Conservation (phyloP, 257 asterid genomes). For the Solanum tacnaense region DNA sequence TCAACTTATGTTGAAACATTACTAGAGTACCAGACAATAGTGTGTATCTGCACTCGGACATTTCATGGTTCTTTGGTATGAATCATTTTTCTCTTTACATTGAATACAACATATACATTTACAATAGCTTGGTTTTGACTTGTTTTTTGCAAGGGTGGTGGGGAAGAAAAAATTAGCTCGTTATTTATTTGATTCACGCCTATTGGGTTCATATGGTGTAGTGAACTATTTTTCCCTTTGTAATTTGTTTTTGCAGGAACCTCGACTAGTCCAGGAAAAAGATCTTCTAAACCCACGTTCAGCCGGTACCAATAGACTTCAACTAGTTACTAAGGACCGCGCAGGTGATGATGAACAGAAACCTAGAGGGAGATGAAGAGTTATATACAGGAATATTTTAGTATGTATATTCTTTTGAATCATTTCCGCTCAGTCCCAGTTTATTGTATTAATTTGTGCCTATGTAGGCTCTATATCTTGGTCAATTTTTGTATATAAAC, state of each 20-base stretch:
- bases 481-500: background rate
- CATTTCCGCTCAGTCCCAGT: background rate
- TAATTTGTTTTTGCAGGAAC: constrained; percentile 40
- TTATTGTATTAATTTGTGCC: background rate
- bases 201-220: too few species aligned
- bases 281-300: constrained; percentile 31
- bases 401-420: constrained; percentile 7
- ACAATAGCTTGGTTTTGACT: background rate
- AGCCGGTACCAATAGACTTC: constrained; percentile 16
- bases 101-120: background rate
- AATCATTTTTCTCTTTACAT: background rate
- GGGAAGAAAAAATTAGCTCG: background rate
- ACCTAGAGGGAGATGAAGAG: constrained; percentile 28
- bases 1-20: background rate
- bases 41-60: background rate
- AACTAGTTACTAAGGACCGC: constrained; percentile 21
- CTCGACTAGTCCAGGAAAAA: constrained; percentile 44
- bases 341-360: constrained; percentile 31
- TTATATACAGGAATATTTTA: constrained; percentile 20
- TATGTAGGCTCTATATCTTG: background rate
- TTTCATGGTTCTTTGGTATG: background rate
- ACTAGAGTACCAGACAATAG: background rate
- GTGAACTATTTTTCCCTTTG: background rate
- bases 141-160: too few species aligned
- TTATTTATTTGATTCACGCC: too few species aligned